Evolutionary conservation across 805 yeast species (phyloP).

Genomic region (Candida tallmaniae): DNA sequence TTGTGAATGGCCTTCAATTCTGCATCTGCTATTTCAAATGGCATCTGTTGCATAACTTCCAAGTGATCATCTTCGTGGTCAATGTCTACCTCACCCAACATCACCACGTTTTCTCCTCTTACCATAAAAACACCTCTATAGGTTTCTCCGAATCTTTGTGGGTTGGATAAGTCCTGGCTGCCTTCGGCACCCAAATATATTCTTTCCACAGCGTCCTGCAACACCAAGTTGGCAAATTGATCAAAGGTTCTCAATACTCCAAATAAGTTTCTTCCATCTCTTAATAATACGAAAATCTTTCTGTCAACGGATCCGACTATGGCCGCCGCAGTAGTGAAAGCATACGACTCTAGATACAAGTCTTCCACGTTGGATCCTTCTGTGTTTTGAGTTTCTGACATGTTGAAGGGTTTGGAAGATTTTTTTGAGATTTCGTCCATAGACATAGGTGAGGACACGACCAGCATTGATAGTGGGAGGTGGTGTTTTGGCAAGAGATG

Average conservation of each 20-base stretch:
- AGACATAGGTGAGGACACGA: background rate
- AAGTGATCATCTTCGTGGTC: slow-evolving; percentile 76
- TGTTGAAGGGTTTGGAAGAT: background rate
- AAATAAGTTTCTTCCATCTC: slow-evolving; percentile 84
- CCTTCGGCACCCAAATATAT: slow-evolving; percentile 48
- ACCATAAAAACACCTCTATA: slow-evolving; percentile 78
- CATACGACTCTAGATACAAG: slow-evolving; percentile 71
- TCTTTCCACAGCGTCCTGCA: slow-evolving; percentile 88
- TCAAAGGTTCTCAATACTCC: slow-evolving; percentile 94
- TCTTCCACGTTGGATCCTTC: slow-evolving; percentile 41
- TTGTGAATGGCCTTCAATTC: slow-evolving; percentile 29
- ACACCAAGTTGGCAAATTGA: slow-evolving; percentile 87
- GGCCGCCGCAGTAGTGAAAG: slow-evolving; percentile 88
- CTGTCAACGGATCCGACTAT: slow-evolving; percentile 81
- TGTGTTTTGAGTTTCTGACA: slow-evolving; percentile 5
- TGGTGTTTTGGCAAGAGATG: too few species aligned
- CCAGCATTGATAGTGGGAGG: too few species aligned
- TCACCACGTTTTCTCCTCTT: slow-evolving; percentile 93
- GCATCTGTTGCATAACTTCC: slow-evolving; percentile 50
- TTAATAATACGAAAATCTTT: slow-evolving; percentile 74
- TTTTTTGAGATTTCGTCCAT: slow-evolving; percentile 3
- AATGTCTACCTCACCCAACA: slow-evolving; percentile 90
- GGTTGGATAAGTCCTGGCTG: slow-evolving; percentile 28
- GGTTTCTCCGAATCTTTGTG: slow-evolving; percentile 64
- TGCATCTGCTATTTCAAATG: slow-evolving; percentile 57